phyloP scores from a whole-genome alignment of 305 asterid genomes.

The Plantago lanceolata region DNA sequence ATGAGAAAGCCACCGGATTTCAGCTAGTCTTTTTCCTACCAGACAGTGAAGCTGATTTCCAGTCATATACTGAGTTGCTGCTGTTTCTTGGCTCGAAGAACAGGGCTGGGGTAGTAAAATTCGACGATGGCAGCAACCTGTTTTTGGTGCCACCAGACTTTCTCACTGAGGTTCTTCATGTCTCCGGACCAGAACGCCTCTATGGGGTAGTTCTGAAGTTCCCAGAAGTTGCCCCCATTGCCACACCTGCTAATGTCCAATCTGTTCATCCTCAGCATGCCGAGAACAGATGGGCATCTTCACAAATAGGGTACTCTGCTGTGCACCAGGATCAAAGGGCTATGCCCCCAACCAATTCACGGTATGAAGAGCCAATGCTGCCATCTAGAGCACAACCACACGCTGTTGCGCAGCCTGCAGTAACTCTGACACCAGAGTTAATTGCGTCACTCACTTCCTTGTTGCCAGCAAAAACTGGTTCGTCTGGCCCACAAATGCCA shows the following conservation, averaged over 20 bases:
- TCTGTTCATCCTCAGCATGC: conserved; percentile 44
- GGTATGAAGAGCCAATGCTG: conserved; percentile 42
- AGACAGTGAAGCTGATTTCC: conserved; percentile 87
- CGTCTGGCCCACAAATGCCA: conserved; percentile 42
- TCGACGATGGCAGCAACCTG: conserved; percentile 81
- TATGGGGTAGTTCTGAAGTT: conserved; percentile 90
- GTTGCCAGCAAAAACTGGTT: conserved; percentile 44
- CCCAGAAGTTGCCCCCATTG: conserved; percentile 43
- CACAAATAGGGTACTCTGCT: conserved; percentile 39
- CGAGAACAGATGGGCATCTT: conserved; percentile 20
- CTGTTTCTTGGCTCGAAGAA: conserved; percentile 73
- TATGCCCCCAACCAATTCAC: conserved; percentile 34
- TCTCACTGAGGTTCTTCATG: conserved; percentile 61
- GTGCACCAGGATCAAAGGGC: conserved; percentile 42
- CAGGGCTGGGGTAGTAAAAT: conserved; percentile 96
- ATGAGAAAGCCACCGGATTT: conserved; percentile 84
- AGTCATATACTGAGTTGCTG: conserved; percentile 83
- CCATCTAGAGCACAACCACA: conserved; percentile 38
- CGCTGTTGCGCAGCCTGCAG: conserved; percentile 49
- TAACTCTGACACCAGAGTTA: conserved; percentile 78
- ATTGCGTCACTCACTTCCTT: conserved; percentile 75
- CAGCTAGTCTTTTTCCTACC: conserved; percentile 80
- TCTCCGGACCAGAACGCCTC: conserved; percentile 83
- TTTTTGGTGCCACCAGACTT: conserved; percentile 96
- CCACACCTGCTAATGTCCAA: conserved; percentile 28